Evolutionary conservation across 2,329 filamentous ascomycete species (phyloP).

Genomic region (Colletotrichum tofieldiae): DNA sequence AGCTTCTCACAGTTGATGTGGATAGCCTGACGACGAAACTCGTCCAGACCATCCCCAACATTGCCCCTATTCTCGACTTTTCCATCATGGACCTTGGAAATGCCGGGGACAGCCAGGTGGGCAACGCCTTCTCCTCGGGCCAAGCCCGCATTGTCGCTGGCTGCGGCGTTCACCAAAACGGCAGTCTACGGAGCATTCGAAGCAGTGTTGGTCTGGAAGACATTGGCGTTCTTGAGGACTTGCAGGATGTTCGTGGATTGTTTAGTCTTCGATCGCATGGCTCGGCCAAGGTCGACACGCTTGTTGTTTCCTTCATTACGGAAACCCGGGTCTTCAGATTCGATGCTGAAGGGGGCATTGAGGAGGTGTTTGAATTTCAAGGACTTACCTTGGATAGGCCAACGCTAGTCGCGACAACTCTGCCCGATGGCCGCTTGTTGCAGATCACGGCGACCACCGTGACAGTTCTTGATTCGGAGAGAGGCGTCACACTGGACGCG

Average conservation of each 20-base stretch:
- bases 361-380: slow-evolving; percentile 85
- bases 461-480: slow-evolving; percentile 39
- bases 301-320: slow-evolving; percentile 85
- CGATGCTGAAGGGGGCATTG: slow-evolving; percentile 80
- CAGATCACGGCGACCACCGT: slow-evolving; percentile 39
- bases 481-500: slow-evolving; percentile 39
- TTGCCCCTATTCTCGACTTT: slow-evolving; percentile 94
- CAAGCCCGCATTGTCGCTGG: slow-evolving; percentile 95
- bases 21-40: slow-evolving; percentile 68
- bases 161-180: slow-evolving; percentile 91
- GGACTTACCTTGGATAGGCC: slow-evolving; percentile 79
- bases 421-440: slow-evolving; percentile 47
- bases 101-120: slow-evolving; percentile 80
- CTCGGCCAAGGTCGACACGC: slow-evolving; percentile 72
- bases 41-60: slow-evolving; percentile 84
- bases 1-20: slow-evolving; percentile 77
- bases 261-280: slow-evolving; percentile 75
- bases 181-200: slow-evolving; percentile 89
- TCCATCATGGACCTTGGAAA: slow-evolving; percentile 97
- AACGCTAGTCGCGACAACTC: slow-evolving; percentile 80
- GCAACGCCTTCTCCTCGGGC: slow-evolving; percentile 93
- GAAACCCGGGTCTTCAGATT: slow-evolving; percentile 91
- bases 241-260: slow-evolving; percentile 80
- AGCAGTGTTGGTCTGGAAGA: slow-evolving; percentile 96
- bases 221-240: slow-evolving; percentile 84